Conservation (phyloP, 495 filamentous ascomycete genomes). For the Xylaria palmicola region DNA sequence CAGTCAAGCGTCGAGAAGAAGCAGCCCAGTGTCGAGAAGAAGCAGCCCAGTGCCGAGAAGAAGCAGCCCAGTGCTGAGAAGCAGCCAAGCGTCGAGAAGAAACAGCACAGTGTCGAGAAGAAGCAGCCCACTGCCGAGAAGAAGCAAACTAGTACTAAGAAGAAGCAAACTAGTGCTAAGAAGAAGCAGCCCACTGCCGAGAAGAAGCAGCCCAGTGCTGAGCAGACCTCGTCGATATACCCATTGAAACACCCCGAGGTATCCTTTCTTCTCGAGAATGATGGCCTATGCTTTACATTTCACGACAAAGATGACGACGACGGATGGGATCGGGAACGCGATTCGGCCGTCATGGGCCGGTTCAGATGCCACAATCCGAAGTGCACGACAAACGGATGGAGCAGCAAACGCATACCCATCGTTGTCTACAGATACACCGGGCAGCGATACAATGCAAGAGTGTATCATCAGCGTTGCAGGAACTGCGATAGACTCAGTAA, state of each 20-base stretch:
- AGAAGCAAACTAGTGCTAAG: not conserved
- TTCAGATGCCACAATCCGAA: constrained; percentile 34
- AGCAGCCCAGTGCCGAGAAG: no score
- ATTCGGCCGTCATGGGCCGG: constrained; percentile 36
- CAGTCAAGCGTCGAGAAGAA: no score
- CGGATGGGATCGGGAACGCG: constrained; percentile 17
- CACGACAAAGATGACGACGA: not conserved
- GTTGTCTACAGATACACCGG: constrained; percentile 44
- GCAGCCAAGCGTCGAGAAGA: not conserved
- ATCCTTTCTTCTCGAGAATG: constrained; percentile 30
- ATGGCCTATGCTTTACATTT: constrained; percentile 29
- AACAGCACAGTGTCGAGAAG: no score
- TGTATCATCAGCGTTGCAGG: constrained; percentile 49
- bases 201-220: not conserved
- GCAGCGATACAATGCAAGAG: constrained; percentile 44
- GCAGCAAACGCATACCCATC: constrained; percentile 45
- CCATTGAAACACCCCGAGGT: constrained; percentile 40
- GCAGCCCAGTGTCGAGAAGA: no score
- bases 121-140: not conserved
- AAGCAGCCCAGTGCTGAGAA: not conserved
- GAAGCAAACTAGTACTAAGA: not conserved
- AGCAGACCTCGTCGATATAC: constrained; percentile 41
- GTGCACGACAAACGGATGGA: constrained; percentile 32
- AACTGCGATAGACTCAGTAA: constrained; percentile 32
- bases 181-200: not conserved